Percentiles rank a stretch among this genome's conserved stretches.
Conservation (phyloP, 2,329 filamentous ascomycete genomes). For the Aspergillus costaricaensis region DNA sequence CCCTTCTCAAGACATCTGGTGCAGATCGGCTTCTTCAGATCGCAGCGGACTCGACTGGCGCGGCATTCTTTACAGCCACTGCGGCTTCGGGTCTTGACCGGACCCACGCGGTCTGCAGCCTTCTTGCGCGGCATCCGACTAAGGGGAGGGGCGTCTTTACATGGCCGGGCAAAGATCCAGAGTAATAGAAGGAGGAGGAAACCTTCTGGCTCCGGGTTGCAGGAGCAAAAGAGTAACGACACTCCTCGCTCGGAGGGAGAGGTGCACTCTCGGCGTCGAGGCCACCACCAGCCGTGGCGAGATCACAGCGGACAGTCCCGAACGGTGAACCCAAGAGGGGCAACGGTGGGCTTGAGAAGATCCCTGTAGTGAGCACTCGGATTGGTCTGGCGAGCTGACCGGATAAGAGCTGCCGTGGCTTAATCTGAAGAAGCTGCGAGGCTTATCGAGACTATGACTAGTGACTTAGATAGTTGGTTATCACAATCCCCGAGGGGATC, state of each 20-base stretch:
- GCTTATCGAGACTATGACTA: not conserved
- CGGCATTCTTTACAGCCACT: conserved; percentile 46
- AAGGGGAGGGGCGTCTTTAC: conserved; percentile 21
- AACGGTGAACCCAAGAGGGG: not conserved
- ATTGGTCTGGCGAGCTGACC: not conserved
- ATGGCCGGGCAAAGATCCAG: conserved; percentile 23
- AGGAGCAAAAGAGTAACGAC: not conserved
- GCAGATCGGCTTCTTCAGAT: conserved; percentile 42
- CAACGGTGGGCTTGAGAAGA: not conserved
- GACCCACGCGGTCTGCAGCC: conserved; percentile 37
- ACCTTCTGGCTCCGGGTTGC: not conserved
- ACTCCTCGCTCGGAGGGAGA: not conserved
- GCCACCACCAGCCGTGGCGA: not conserved
- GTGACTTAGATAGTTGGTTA: not conserved
- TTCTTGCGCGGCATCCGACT: conserved; percentile 40
- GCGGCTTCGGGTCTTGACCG: conserved; percentile 43
- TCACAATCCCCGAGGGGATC: too few relatives aligned
- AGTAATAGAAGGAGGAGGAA: not conserved
- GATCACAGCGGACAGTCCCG: not conserved
- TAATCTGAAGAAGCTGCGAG: not conserved
- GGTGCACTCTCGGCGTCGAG: not conserved
- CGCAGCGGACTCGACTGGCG: conserved; percentile 44
- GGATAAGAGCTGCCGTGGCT: not conserved
- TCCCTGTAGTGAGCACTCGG: not conserved
- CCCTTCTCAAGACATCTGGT: conserved; percentile 40